Base-by-base conservation (phyloP, 306 rosid genomes). In the Sindora glabra region DNA sequence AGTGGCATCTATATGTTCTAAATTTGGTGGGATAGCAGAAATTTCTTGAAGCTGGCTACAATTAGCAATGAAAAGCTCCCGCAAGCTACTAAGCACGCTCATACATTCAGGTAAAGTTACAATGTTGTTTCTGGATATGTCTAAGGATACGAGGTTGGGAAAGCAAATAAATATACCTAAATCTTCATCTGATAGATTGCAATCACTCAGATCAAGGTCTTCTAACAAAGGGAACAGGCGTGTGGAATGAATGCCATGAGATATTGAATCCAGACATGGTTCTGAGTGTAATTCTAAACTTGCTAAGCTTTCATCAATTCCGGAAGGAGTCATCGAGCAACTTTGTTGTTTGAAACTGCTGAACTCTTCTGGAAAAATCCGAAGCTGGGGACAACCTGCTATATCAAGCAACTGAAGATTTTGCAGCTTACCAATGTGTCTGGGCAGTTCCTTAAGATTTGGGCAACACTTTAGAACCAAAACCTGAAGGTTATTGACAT, bases 301-400 rank as follows among this genome's bases (percentile, higher is more conserved):
- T 44, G 75, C 36, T 33, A 65, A 71, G 55, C 50, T 32, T 55
- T 46, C 36, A 44, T 25, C 16, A 5, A 33, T 16, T 15, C 40
- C 32, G 12, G 29, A 40, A 18, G 10, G 16, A 52, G 41, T 29
- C 6, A 62, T 24, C 30, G 56, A 48, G 16, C 26, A 57, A 19
- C 46, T 32, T 16, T 57, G 51, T 27, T 56, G 50, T 26, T 59
- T 11, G 15, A 18, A 46, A 25, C 21, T 17, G 37, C 64, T 57
- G 9, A 68, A 25, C 63, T 53, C 54, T 26, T 65, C 47, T 21
- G 48, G 10, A 71, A 62, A 45, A 8, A 45, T 49, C 63, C 64
- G 70, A 46, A 71, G 69, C 19, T 62, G 55, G 18, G 70, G 70
- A 54, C 76, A 62, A 13, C 70, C 76, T 40, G 72, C 40, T 32